Percentiles rank a stretch among this genome's conserved stretches.
Evolutionary conservation across 2,329 filamentous ascomycete genomes (phyloP).

Genomic region (Pseudovirgaria hyperparasitica): DNA sequence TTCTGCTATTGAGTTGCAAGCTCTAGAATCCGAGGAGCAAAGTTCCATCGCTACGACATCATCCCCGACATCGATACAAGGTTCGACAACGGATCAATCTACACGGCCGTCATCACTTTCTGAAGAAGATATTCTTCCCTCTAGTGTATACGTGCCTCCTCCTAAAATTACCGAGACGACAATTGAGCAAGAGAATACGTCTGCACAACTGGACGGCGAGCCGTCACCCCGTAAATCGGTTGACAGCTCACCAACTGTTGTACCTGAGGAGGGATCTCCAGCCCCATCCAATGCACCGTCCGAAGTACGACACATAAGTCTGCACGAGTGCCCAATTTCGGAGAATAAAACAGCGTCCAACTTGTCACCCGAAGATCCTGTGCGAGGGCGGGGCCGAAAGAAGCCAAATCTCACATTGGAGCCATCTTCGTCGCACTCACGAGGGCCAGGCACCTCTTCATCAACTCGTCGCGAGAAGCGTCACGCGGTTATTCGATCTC

Average conservation of each 20-base stretch:
- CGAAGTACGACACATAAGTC: too few species aligned
- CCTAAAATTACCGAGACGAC: too few species aligned
- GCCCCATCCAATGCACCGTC: slow-evolving; percentile 13
- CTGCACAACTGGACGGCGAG: too few species aligned
- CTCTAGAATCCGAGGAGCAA: slow-evolving; percentile 19
- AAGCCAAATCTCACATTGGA: neutral
- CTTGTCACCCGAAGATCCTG: too few species aligned
- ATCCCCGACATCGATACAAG: slow-evolving; percentile 25
- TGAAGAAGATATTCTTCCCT: slow-evolving; percentile 20
- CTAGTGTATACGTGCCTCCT: too few species aligned
- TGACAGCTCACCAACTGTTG: slow-evolving; percentile 21
- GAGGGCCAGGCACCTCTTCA: too few species aligned
- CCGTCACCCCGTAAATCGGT: slow-evolving; percentile 10
- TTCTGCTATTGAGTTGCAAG: slow-evolving; percentile 42
- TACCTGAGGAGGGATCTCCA: slow-evolving; percentile 16
- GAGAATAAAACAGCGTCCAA: too few species aligned
- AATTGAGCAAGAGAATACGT: too few species aligned
- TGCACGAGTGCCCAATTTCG: too few species aligned
- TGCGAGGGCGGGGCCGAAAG: neutral
- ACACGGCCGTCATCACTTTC: slow-evolving; percentile 27
- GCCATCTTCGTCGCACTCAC: too few species aligned
- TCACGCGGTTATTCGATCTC: slow-evolving; percentile 25
- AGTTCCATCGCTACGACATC: slow-evolving; percentile 22
- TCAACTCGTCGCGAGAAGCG: slow-evolving; percentile 27
- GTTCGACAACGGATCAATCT: slow-evolving; percentile 22